Evolutionary conservation across 1,139 yeast species (phyloP), one percentile per base, ranked within the genome.

Genomic region (Pichia norvegensis): DNA sequence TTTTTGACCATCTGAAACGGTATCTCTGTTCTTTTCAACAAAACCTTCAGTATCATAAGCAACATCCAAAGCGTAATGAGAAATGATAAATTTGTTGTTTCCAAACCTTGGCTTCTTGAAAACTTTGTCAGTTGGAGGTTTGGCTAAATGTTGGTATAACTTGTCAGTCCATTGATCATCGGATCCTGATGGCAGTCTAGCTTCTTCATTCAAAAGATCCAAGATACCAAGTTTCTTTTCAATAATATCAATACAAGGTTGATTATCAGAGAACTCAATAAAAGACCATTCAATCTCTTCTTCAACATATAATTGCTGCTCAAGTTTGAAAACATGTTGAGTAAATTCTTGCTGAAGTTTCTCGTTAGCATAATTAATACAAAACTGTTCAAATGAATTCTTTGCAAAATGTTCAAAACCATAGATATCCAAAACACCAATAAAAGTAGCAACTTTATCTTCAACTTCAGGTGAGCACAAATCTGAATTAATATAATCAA

Each of bases 221-320:
- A 92, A 71, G 48, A 92, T 81, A 65, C 98, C 98, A 54, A 88
- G 67, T 65, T 82, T 85, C 61, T 82, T 83, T 68, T 92, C 99
- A 60, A 92, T 92, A 57, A 92, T 75, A 56, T 84, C 84, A 60
- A 94, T 94, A 69, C 98, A 92, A 8, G 97, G 97, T 69, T 92
- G 97, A 65, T 94, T 94, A 64, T 92, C 99, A 47, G 94, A 80
- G 61, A 90, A 92, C 59, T 92, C 97, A 58, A 92, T 92, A 62
- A 92, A 92, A 16, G 94, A 84, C 97, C 98, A 92, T 65, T 90
- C 94, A 53, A 92, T 90, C 59, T 90, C 86, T 69, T 92, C 98
- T 50, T 77, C 78, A 42, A 88, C 74, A 64, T 92, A 92, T 62
- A 92, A 97, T 62, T 90, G 97, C 70, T 92, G 97, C 63, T 92